Evolutionary conservation across 2,329 filamentous ascomycete genomes (phyloP).

Genomic region (Plectosphaerella sp.): DNA sequence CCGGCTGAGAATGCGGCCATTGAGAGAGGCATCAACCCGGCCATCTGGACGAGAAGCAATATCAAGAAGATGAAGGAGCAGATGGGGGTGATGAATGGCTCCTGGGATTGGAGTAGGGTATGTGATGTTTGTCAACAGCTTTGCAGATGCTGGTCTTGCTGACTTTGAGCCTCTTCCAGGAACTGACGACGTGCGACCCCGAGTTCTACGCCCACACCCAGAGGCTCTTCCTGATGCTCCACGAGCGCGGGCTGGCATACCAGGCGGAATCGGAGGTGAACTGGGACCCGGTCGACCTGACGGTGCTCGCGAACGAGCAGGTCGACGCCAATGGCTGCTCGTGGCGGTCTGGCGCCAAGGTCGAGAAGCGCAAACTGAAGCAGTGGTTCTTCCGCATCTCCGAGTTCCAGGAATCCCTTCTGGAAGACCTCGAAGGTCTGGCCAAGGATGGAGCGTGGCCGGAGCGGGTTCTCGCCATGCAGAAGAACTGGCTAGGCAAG

Average conservation of each 20-base stretch:
- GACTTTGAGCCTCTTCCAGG: slow-evolving; percentile 41
- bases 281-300: slow-evolving; percentile 85
- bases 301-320: slow-evolving; percentile 88
- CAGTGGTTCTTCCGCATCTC: slow-evolving; percentile 92
- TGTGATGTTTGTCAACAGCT: slow-evolving; percentile 24
- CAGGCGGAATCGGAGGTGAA: slow-evolving; percentile 82
- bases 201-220: slow-evolving; percentile 89
- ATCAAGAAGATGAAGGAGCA: slow-evolving; percentile 84
- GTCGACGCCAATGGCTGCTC: slow-evolving; percentile 82
- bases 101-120: slow-evolving; percentile 80
- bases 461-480: slow-evolving; percentile 76
- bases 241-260: slow-evolving; percentile 72
- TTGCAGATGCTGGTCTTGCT: not conserved
- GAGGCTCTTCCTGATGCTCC: slow-evolving; percentile 73
- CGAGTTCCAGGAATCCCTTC: slow-evolving; percentile 66
- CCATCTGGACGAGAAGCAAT: slow-evolving; percentile 74
- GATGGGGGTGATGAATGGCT: slow-evolving; percentile 71
- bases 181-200: slow-evolving; percentile 79
- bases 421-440: slow-evolving; percentile 66
- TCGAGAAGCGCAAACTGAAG: slow-evolving; percentile 72
- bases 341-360: slow-evolving; percentile 82
- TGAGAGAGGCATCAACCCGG: slow-evolving; percentile 73
- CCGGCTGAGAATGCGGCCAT: slow-evolving; percentile 91
- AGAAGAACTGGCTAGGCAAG: slow-evolving; percentile 83
- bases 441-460: slow-evolving; percentile 67